A percentile compares a stretch with the other conserved stretches of the same genome.
These are phyloP conservation scores for Themeda triandra DNA, from an alignment of 176 grass and related monocot species.

Conservation along the genomic window DNA sequence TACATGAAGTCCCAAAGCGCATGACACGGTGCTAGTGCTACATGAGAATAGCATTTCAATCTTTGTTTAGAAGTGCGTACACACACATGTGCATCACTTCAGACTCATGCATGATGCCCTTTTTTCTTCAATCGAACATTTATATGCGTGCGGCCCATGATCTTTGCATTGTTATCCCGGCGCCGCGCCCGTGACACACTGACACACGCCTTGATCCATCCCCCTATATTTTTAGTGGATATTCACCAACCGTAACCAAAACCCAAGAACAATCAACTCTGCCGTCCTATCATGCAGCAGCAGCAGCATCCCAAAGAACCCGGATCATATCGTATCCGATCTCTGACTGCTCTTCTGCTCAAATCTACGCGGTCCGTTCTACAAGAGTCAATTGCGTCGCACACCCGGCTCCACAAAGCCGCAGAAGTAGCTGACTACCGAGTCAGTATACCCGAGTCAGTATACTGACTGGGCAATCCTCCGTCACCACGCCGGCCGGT, in stretches of 20 bases:
- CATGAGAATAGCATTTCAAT: background rate
- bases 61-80: background rate
- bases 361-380: background rate
- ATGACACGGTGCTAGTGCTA: background rate
- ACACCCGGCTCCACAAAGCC: background rate
- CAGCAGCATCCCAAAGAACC: background rate
- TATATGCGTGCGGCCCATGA: background rate
- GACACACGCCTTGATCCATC: background rate
- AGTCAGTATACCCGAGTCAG: background rate
- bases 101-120: background rate
- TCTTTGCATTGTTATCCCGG: background rate
- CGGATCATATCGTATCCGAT: background rate
- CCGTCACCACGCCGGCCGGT: no score
- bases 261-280: background rate
- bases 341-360: background rate
- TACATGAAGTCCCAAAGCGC: background rate
- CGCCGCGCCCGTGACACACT: background rate
- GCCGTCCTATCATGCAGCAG: background rate
- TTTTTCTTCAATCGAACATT: background rate
- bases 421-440: background rate
- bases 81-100: background rate
- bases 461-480: background rate
- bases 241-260: conserved; percentile 5
- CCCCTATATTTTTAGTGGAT: background rate
- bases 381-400: background rate